A percentile compares a stretch with the other conserved stretches of the same genome.
Evolutionary conservation across 2,329 filamentous ascomycete species (phyloP).

Genomic region (Neoarthrinium moseri): DNA sequence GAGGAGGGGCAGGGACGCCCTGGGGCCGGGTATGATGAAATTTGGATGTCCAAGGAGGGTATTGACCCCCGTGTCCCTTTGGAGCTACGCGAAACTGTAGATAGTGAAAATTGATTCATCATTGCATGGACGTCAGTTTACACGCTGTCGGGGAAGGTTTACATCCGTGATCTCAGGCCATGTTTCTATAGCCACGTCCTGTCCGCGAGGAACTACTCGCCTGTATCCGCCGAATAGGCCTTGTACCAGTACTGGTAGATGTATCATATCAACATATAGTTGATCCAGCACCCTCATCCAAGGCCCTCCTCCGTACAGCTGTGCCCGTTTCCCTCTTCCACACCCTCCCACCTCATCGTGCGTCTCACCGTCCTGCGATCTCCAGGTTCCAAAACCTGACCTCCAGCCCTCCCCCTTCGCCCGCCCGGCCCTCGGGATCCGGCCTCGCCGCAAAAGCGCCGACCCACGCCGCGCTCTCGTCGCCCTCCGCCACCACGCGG

Average conservation of each 20-base stretch:
- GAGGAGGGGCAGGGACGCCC: neutral
- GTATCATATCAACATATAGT: neutral
- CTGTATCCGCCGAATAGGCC: too few relatives aligned
- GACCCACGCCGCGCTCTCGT: neutral
- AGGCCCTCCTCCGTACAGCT: too few relatives aligned
- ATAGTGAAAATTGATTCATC: conserved; percentile 5
- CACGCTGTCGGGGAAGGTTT: too few relatives aligned
- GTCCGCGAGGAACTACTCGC: too few relatives aligned
- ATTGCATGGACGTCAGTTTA: neutral
- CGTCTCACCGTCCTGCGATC: too few relatives aligned
- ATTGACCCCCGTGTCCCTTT: neutral
- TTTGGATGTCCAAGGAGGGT: neutral
- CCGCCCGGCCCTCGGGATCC: conserved; percentile 1
- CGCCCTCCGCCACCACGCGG: neutral
- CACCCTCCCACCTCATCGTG: too few relatives aligned
- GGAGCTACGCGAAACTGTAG: neutral
- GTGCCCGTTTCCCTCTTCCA: too few relatives aligned
- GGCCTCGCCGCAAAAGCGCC: conserved; percentile 1
- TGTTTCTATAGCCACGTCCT: too few relatives aligned
- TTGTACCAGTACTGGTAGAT: too few relatives aligned
- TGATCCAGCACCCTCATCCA: neutral
- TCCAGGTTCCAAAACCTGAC: neutral
- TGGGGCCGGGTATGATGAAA: neutral
- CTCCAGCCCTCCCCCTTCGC: neutral
- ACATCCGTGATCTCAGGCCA: too few relatives aligned